Conservation (phyloP, 1,139 yeast genomes). For the Ogataea hybrid region DNA sequence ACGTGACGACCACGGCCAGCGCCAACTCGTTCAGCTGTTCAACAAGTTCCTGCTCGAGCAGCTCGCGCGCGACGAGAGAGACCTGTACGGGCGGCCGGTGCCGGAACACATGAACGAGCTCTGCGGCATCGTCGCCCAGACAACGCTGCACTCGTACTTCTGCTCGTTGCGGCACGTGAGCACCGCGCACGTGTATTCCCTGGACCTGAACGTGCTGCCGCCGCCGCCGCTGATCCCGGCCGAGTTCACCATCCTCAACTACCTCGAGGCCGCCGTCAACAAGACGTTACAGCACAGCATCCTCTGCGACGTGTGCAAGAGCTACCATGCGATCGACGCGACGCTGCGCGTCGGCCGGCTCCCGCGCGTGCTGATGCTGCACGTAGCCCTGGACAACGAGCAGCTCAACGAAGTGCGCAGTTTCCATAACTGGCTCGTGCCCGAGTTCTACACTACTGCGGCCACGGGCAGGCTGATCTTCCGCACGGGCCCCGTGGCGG, state of each 20-base stretch:
- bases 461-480: constrained; percentile 27
- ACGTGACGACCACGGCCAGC: constrained; percentile 31
- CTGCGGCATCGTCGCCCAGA: constrained; percentile 44
- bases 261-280: constrained; percentile 60
- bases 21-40: constrained; percentile 50
- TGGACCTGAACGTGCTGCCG: constrained; percentile 30
- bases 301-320: constrained; percentile 48
- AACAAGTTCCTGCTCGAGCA: constrained; percentile 57
- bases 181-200: constrained; percentile 26
- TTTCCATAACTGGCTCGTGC: constrained; percentile 56
- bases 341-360: constrained; percentile 48
- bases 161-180: constrained; percentile 28
- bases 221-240: constrained; percentile 24
- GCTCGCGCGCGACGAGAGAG: constrained; percentile 46
- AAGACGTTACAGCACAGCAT: constrained; percentile 47
- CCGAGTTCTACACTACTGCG: constrained; percentile 45
- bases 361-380: constrained; percentile 68
- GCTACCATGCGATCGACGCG: constrained; percentile 53
- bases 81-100: constrained; percentile 26
- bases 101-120: constrained; percentile 35
- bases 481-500: constrained; percentile 34
- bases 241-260: constrained; percentile 42
- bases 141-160: constrained; percentile 32
- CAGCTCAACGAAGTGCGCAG: constrained; percentile 46
- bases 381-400: constrained; percentile 50